Conservation (phyloP, 2,329 filamentous ascomycete species). For the Fusarium paranaense region DNA sequence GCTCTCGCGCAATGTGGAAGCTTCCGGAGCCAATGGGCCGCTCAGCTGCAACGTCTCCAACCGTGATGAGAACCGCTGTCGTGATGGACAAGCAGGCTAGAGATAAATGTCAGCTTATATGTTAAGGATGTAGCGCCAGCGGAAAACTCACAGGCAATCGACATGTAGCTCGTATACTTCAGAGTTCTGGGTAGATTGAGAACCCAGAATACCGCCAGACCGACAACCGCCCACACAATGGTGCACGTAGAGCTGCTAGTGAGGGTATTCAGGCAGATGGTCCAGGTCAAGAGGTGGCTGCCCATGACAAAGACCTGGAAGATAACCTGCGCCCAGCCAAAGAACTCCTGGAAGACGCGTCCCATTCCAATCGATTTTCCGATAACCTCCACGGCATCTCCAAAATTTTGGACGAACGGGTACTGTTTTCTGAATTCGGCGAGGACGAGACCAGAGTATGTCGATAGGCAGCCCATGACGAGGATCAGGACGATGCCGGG, state of each 20-base stretch:
- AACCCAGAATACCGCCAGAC: conserved; percentile 67
- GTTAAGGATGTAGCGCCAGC: neutral
- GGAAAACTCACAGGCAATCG: conserved; percentile 60
- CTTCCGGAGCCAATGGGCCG: conserved; percentile 50
- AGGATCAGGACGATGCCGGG: conserved; percentile 80
- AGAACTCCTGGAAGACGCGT: conserved; percentile 65
- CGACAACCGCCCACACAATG: conserved; percentile 72
- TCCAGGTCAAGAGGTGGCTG: conserved; percentile 76
- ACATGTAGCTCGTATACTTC: conserved; percentile 71
- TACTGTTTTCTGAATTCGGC: conserved; percentile 79
- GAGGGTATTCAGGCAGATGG: conserved; percentile 74
- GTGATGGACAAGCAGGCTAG: conserved; percentile 70
- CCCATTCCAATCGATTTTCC: conserved; percentile 60
- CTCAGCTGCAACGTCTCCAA: conserved; percentile 69
- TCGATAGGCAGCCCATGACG: conserved; percentile 74
- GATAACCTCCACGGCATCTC: conserved; percentile 72
- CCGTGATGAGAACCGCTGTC: conserved; percentile 71
- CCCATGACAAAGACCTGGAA: conserved; percentile 77
- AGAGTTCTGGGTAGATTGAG: conserved; percentile 72
- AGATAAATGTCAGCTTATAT: neutral
- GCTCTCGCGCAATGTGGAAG: conserved; percentile 50
- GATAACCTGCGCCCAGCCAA: conserved; percentile 69
- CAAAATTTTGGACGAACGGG: conserved; percentile 75
- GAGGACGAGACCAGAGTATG: conserved; percentile 64
- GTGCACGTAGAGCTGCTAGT: conserved; percentile 71